These are phyloP conservation scores for Acephala macrosclerotiorum DNA, from an alignment of 2,329 filamentous ascomycete species.

Conservation along the genomic window DNA sequence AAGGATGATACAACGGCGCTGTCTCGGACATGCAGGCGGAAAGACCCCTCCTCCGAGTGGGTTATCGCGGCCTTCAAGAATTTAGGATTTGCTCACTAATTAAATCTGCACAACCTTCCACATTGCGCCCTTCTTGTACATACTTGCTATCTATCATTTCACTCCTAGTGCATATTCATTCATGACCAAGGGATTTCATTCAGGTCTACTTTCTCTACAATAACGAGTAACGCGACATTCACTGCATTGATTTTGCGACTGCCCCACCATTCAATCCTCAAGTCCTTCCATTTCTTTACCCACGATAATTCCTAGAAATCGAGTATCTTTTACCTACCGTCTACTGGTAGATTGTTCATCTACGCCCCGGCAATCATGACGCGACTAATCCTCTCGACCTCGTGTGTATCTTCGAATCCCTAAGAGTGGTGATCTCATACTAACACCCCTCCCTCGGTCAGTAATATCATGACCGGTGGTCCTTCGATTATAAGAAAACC, in stretches of 20 bases:
- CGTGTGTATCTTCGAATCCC: conserved; percentile 60
- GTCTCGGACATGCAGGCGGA: neutral
- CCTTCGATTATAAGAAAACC: conserved; percentile 85
- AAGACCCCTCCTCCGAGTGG: neutral
- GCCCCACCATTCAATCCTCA: conserved; percentile 9
- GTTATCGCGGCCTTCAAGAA: no score
- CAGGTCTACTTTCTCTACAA: neutral
- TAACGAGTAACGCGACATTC: neutral
- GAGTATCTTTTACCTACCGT: neutral
- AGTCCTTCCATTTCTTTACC: neutral
- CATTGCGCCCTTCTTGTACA: conserved; percentile 5
- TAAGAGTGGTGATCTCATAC: conserved; percentile 9
- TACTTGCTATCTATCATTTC: neutral
- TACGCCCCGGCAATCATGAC: conserved; percentile 57
- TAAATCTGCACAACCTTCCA: neutral
- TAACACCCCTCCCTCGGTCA: conserved; percentile 32
- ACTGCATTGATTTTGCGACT: neutral
- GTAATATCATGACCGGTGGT: conserved; percentile 71
- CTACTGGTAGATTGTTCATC: neutral
- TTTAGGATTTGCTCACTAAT: conserved; percentile 9
- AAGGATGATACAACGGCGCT: neutral
- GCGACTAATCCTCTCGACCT: conserved; percentile 85
- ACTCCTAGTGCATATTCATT: neutral
- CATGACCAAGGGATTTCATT: neutral
- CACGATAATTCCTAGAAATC: neutral